Percentiles rank a stretch among this genome's conserved stretches.
Evolutionary conservation across 768 basidiomycete genomes (phyloP).

Genomic region (Boletus sp.): DNA sequence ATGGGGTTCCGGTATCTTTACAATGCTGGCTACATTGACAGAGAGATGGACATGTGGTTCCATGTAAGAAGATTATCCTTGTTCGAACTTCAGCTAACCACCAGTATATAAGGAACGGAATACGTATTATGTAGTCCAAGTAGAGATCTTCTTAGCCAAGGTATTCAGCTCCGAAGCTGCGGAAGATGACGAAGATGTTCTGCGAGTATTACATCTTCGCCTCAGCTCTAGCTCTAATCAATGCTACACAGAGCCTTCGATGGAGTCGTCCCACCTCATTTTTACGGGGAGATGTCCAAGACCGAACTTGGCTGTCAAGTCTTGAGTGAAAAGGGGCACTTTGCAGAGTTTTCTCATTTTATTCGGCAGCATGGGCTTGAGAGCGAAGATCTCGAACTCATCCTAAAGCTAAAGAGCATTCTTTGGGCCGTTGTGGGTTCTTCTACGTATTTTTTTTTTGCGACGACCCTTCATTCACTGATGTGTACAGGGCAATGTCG

Average conservation of each 20-base stretch:
- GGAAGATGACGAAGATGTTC: conserved; percentile 65
- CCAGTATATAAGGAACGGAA: conserved; percentile 75
- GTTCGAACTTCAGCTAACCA: conserved; percentile 5
- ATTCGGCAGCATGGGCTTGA: conserved; percentile 86
- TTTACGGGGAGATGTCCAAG: conserved; percentile 97
- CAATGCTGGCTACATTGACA: conserved; percentile 87
- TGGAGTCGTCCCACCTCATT: conserved; percentile 88
- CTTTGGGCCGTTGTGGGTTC: conserved; percentile 90
- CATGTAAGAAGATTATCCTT: conserved; percentile 51
- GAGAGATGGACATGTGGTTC: conserved; percentile 96
- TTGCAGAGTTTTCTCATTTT: conserved; percentile 85
- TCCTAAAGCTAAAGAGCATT: conserved; percentile 89
- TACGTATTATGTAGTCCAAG: conserved; percentile 86
- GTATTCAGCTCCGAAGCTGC: conserved; percentile 56
- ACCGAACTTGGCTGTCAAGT: conserved; percentile 93
- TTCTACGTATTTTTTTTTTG: background rate
- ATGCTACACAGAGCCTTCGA: conserved; percentile 59
- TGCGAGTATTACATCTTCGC: conserved; percentile 36
- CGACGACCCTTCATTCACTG: background rate
- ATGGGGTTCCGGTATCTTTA: conserved; percentile 91
- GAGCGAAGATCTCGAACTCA: conserved; percentile 75
- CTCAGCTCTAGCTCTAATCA: background rate
- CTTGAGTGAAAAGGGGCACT: conserved; percentile 86
- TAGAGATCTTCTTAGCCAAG: conserved; percentile 86
- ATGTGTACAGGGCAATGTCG: conserved; percentile 79